Percentiles rank a stretch among this genome's conserved stretches.
These are phyloP conservation scores for Capsella rubella DNA, from an alignment of 441 rosid species.

Conservation along the genomic window DNA sequence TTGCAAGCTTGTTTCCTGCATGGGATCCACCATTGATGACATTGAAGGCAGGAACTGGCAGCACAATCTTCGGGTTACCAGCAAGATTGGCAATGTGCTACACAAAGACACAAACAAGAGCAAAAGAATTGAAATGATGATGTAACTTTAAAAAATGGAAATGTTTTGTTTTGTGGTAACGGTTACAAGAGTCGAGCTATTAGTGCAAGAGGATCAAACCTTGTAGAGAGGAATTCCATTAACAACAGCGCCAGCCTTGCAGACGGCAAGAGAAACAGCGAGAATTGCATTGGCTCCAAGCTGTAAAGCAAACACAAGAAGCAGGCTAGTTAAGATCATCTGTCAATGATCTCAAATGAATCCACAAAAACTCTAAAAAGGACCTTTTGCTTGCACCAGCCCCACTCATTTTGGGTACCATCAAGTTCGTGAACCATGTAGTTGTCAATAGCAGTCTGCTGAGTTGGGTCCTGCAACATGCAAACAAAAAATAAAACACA, in stretches of 20 bases:
- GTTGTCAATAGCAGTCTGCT: constrained; percentile 82
- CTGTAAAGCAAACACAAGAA: constrained; percentile 46
- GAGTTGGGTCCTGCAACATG: constrained; percentile 82
- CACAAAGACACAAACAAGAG: constrained; percentile 35
- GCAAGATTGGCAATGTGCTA: constrained; percentile 96
- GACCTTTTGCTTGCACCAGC: constrained; percentile 99
- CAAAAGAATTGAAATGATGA: not conserved
- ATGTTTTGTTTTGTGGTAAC: not conserved
- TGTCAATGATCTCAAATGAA: not conserved
- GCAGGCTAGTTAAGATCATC: not conserved
- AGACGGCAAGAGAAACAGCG: constrained; percentile 95
- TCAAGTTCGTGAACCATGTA: constrained; percentile 95
- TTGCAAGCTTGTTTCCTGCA: constrained; percentile 96
- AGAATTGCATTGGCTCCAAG: constrained; percentile 94
- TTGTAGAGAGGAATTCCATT: constrained; percentile 85
- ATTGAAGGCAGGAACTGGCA: constrained; percentile 98
- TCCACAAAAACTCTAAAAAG: too few relatives aligned
- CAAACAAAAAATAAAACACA: not conserved
- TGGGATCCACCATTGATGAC: constrained; percentile 99
- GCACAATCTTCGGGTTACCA: constrained; percentile 80
- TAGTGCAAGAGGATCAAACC: constrained; percentile 48
- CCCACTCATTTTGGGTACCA: constrained; percentile 98
- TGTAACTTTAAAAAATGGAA: too few relatives aligned
- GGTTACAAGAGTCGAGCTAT: not conserved
- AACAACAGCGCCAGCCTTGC: constrained; percentile 94